Percentiles rank a stretch among this genome's conserved stretches.
phyloP scores from a whole-genome alignment of 805 yeast genomes.

The Wickerhamiella allomyrinae region DNA sequence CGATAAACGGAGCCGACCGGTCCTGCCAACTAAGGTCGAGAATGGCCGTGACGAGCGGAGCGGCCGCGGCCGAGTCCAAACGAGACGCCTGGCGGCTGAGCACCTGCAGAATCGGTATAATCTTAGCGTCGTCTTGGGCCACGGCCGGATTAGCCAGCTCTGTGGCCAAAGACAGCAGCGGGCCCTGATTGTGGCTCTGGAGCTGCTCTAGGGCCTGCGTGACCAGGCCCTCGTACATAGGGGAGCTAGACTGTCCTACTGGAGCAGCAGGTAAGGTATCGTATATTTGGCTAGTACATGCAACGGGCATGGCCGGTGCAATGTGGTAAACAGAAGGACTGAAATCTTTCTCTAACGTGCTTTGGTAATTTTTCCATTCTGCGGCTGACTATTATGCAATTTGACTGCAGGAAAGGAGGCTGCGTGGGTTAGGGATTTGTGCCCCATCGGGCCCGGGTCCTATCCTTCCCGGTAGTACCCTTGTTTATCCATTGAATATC shows the following conservation, averaged over 20 bases:
- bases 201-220: conserved; percentile 11
- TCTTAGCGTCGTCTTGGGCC: conserved; percentile 25
- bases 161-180: conserved; percentile 6
- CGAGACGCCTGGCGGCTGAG: conserved; percentile 53
- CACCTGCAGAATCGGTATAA: conserved; percentile 40
- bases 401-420: too few species aligned
- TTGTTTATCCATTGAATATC: too few species aligned
- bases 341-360: not conserved
- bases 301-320: conserved; percentile 1
- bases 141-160: conserved; percentile 1
- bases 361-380: not conserved
- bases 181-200: conserved; percentile 4
- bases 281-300: not conserved
- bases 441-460: too few species aligned
- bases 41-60: conserved; percentile 42
- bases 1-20: conserved; percentile 31
- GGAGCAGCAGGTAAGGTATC: not conserved
- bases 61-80: conserved; percentile 39
- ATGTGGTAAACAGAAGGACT: not conserved
- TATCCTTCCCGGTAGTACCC: too few species aligned
- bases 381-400: not conserved
- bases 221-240: conserved; percentile 8
- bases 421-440: too few species aligned
- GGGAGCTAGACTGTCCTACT: not conserved
- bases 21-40: conserved; percentile 51